Evolutionary conservation across 163 green algal genomes (phyloP), one percentile per base, ranked within the genome.

Genomic region (Trebouxiophyceae sp.): DNA sequence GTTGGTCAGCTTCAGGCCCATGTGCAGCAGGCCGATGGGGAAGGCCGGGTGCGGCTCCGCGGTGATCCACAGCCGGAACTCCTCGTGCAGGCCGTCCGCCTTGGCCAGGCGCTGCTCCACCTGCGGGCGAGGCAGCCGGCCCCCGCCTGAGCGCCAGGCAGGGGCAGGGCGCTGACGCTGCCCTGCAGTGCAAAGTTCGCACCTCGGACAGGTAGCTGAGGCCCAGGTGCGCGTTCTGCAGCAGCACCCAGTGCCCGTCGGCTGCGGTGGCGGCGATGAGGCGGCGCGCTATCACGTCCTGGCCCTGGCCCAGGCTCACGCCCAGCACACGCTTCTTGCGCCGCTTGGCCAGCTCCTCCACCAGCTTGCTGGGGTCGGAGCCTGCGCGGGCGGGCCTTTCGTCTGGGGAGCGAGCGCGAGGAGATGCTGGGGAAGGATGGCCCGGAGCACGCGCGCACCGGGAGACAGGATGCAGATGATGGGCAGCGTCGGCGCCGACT

Each of bases 201-300:
- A 81, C 71, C 65, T 79, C 72, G 44, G 56, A 65, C 23, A 98
- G 75, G 84, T 96, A 96, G 32, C 61, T 67, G 45, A 95, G 79
- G 20, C 87, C 88, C 34, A 98, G 82, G 81, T 98, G 92, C 22
- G 88, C 92, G 85, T 98, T 98, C 76, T 98, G 92, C 54, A 98
- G 83, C 69, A 97, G 83, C 55, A 97, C 89, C 92, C 92, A 98
- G 66, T 93, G 83, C 16, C 92, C 92, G 75, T 96, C 88, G 34
- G 81, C 73, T 8, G 71, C 80, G 20, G 91, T 91, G 2, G 77
- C 82, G 24, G 86, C 79, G 80, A 98, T 87, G 77, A 89, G 85
- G 78, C 89, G 89, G 59, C 90, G 82, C 45, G 92, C 92, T 60
- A 96, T 93, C 31, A 95, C 78, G 78, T 97, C 89, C 79, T 97